Conservation (phyloP, 305 asterid species). For the Coffea humblotiana region DNA sequence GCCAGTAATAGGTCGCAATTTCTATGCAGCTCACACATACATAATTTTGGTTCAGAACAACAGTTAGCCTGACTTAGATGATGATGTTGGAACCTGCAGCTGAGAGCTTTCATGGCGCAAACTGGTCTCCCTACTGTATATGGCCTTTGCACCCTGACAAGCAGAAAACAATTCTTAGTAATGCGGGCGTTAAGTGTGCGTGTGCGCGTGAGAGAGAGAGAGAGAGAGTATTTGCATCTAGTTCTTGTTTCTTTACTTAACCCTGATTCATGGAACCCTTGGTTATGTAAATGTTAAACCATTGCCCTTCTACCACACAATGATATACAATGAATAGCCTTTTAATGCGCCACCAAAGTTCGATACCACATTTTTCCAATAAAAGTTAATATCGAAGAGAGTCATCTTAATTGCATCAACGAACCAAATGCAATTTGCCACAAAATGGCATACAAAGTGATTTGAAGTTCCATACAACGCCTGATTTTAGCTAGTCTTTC, state of each 20-base stretch:
- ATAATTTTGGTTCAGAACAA: neutral
- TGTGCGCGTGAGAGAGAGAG: neutral
- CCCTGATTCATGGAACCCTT: neutral
- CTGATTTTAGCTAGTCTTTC: neutral
- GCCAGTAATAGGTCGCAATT: neutral
- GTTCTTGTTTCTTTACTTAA: neutral
- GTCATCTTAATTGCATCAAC: neutral
- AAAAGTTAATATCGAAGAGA: neutral
- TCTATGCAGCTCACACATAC: neutral
- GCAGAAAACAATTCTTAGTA: constrained; percentile 15
- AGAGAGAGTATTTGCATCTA: neutral
- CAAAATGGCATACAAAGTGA: neutral
- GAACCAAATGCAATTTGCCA: neutral
- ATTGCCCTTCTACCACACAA: neutral
- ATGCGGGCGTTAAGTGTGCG: too few species aligned
- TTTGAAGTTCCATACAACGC: neutral
- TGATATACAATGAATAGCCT: neutral
- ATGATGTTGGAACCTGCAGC: constrained; percentile 17
- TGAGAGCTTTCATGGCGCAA: constrained; percentile 34
- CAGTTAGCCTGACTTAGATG: constrained; percentile 23
- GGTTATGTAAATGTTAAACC: neutral
- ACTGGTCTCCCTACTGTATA: constrained; percentile 41
- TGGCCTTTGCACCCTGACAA: constrained; percentile 56
- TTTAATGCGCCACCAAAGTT: neutral
- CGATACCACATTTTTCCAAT: neutral